phyloP scores from a whole-genome alignment of 148 eudicot genomes.

The Hydrangea macrophylla region DNA sequence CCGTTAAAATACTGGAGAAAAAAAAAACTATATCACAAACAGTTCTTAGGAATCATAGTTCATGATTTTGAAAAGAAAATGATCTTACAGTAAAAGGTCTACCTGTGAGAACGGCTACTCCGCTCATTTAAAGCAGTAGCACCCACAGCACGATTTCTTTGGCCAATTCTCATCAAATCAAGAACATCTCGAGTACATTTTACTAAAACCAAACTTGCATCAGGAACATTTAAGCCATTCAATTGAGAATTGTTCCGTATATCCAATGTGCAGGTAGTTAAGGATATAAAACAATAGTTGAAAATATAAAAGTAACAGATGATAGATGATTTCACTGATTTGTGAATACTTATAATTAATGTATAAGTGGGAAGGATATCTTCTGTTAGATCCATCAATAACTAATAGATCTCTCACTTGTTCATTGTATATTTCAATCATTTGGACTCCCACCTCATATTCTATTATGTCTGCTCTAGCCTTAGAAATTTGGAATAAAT shows the following conservation, averaged over 20 bases:
- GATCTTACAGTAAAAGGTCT: constrained; percentile 1
- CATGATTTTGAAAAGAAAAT: not conserved
- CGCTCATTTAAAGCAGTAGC: constrained; percentile 96
- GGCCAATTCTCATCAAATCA: constrained; percentile 82
- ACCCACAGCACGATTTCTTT: constrained; percentile 91
- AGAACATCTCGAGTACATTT: constrained; percentile 84
- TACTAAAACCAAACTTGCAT: constrained; percentile 79
- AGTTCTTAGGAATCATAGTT: not conserved
- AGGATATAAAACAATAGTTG: no score
- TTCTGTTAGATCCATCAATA: constrained; percentile 67
- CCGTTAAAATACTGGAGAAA: constrained; percentile 70
- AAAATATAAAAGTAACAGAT: not conserved
- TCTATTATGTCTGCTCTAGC: constrained; percentile 55
- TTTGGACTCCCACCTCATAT: constrained; percentile 88
- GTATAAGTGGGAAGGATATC: constrained; percentile 67
- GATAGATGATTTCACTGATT: no score
- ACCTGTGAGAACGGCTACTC: constrained; percentile 98
- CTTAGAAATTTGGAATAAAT: constrained; percentile 74
- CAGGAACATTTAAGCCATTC: constrained; percentile 95
- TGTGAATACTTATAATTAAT: no score
- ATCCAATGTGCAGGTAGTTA: constrained; percentile 64
- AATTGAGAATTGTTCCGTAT: constrained; percentile 86
- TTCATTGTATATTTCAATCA: constrained; percentile 97
- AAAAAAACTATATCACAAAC: not conserved
- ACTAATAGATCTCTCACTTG: constrained; percentile 94